A percentile compares a stretch with the other conserved stretches of the same genome.
phyloP scores from a whole-genome alignment of 345 rosid genomes.

The Schrenkiella parvula region DNA sequence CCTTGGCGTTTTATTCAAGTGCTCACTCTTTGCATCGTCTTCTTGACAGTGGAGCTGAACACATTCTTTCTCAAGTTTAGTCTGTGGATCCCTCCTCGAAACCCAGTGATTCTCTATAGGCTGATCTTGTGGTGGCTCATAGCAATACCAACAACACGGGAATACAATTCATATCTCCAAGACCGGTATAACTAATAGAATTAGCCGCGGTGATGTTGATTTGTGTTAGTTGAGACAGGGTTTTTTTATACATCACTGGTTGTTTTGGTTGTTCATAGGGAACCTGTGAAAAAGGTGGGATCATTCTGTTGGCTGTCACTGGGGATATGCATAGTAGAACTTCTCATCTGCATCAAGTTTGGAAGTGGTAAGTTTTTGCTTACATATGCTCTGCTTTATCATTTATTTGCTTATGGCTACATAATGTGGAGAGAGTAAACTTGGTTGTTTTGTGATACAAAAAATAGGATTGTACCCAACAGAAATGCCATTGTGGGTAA shows the following conservation, averaged over 20 bases:
- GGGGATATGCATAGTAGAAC: constrained; percentile 93
- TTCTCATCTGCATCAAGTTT: constrained; percentile 94
- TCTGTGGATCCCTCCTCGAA: constrained; percentile 94
- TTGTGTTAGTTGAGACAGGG: neutral
- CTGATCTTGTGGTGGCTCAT: constrained; percentile 97
- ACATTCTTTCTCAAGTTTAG: constrained; percentile 97
- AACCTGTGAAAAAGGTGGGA: constrained; percentile 86
- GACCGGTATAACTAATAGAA: constrained; percentile 65
- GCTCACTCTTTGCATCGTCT: constrained; percentile 75
- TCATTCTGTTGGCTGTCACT: constrained; percentile 98
- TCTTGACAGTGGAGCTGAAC: constrained; percentile 88
- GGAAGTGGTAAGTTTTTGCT: constrained; percentile 64
- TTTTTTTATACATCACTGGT: neutral
- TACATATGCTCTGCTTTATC: neutral
- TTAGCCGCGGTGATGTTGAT: constrained; percentile 4
- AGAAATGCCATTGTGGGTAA: constrained; percentile 78
- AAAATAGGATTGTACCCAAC: constrained; percentile 78
- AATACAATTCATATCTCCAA: constrained; percentile 94
- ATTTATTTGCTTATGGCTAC: neutral
- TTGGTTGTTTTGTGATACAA: neutral
- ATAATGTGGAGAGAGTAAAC: constrained; percentile 1
- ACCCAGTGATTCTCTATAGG: constrained; percentile 85
- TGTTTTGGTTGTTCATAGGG: constrained; percentile 40
- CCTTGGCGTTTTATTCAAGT: constrained; percentile 99
- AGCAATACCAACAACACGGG: constrained; percentile 94